Base-by-base conservation (phyloP, 2,329 filamentous ascomycete species). In the Tolypocladium amazonense region DNA sequence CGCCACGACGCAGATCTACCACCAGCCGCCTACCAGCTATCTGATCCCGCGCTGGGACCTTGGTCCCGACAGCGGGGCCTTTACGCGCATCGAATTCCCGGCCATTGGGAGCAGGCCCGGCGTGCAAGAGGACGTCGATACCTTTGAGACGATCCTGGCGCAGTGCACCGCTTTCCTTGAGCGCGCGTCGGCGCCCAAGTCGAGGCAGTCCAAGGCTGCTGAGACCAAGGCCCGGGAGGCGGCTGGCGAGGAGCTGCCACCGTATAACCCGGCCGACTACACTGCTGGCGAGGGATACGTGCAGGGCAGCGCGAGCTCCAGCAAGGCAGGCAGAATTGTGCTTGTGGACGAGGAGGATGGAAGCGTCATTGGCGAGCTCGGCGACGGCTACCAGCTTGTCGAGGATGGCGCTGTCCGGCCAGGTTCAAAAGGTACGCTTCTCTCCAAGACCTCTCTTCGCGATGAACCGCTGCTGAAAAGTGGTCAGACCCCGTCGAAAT, bases 81-180 rank as follows among this genome's bases (percentile, higher is more conserved):
- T 97, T 71, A 97, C 93, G 25, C 84, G 92, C 59, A 91, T 99
- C 70, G 89, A 97, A 71, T 97, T 99, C 66, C 92, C 92, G 0
- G 72, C 81, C 3, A 77, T 89, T 30, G 90, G 90, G 25, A 85
- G 80, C 62, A 86, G 89, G 39, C 79, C 83, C 39, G 88, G 89
- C 33, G 83, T 89, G 1, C 92, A 97, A 72, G 92, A 97, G 71
- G 93, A 97, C 72, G 81, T 96, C 50, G 92, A 97, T 71, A 97
- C 93, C 0, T 97, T 97, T 69, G 93, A 97, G 78, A 97, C 93
- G 3, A 97, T 97, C 64, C 81, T 97, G 57, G 93, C 93, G n/a
- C 92, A 97, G 75, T 97, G 93, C 74, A 97, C 93, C 2, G 90
- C 93, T 2, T 97, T 99, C 72, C 83, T 96, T 5, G 93, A 97